Evolutionary conservation across 331 rosid genomes (phyloP).

Genomic region (Erythrophleum ivorense): DNA sequence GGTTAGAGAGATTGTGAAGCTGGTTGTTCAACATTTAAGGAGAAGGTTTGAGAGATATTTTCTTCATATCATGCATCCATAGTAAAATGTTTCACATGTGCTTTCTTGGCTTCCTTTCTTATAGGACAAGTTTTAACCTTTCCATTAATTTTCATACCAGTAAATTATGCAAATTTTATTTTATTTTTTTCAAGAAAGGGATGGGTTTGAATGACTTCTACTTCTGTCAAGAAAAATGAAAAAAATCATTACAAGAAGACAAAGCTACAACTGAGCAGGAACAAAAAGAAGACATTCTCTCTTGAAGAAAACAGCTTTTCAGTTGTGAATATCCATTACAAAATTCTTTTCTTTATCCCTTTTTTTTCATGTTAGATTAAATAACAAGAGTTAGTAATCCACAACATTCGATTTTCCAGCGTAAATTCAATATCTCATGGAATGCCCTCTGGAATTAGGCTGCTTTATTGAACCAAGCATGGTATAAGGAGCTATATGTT

Average conservation of each 20-base stretch:
- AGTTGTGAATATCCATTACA: background rate
- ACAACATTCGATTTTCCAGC: background rate
- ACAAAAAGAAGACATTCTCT: conserved; percentile 29
- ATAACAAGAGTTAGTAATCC: background rate
- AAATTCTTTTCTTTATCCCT: background rate
- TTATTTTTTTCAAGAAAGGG: background rate
- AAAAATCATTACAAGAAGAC: conserved; percentile 28
- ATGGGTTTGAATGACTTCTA: background rate
- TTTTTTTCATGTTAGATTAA: too few species aligned
- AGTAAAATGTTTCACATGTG: background rate
- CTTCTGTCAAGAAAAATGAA: conserved; percentile 5
- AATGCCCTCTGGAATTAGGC: conserved; percentile 40
- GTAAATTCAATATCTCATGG: conserved; percentile 23
- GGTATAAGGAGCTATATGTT: background rate
- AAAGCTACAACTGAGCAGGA: conserved; percentile 29
- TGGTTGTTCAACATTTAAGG: too few species aligned
- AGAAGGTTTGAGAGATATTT: background rate
- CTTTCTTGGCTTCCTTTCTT: background rate
- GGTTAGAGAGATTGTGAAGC: conserved; percentile 4
- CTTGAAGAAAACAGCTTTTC: conserved; percentile 3
- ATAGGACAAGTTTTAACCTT: conserved; percentile 1
- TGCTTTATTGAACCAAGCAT: conserved; percentile 26
- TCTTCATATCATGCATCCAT: background rate
- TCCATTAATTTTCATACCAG: conserved; percentile 9
- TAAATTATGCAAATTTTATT: conserved; percentile 6